These are phyloP conservation scores for Russula brevipes DNA, from an alignment of 768 basidiomycete genomes.

Conservation along the genomic window DNA sequence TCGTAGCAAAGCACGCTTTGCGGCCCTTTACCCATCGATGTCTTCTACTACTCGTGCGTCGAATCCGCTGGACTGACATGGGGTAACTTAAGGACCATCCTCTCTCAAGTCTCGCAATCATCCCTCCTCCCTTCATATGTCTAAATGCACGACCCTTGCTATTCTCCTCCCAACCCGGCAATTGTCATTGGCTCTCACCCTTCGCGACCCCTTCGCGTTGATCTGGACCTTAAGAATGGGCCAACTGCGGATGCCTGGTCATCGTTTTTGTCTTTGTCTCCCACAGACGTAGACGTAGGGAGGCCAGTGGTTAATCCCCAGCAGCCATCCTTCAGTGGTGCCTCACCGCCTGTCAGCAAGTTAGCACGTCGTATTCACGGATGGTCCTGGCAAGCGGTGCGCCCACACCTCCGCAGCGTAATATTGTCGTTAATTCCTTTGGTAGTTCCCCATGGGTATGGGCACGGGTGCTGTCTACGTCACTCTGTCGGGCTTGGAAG, in stretches of 20 bases:
- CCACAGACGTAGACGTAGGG: background rate
- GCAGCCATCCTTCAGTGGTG: background rate
- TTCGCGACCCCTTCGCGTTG: background rate
- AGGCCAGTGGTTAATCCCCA: background rate
- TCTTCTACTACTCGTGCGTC: conserved; percentile 2
- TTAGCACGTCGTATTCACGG: conserved; percentile 45
- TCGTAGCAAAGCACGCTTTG: background rate
- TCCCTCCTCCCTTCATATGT: background rate
- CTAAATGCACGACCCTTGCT: background rate
- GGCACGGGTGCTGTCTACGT: conserved; percentile 48
- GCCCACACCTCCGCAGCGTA: conserved; percentile 21
- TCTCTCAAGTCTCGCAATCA: background rate
- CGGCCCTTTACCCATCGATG: background rate
- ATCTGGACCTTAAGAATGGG: background rate
- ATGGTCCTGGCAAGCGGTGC: conserved; percentile 48
- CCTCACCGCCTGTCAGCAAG: conserved; percentile 26
- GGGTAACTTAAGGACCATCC: background rate
- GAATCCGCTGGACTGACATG: too few species aligned
- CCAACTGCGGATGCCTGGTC: background rate
- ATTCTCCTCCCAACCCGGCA: background rate
- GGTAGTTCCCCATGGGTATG: conserved; percentile 47
- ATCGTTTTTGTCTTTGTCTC: background rate
- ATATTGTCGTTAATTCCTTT: conserved; percentile 4
- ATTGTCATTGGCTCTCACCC: background rate
- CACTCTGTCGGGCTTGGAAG: conserved; percentile 40